Evolutionary conservation across 2,329 filamentous ascomycete species (phyloP).

Genomic region (Peltaster fructicola): DNA sequence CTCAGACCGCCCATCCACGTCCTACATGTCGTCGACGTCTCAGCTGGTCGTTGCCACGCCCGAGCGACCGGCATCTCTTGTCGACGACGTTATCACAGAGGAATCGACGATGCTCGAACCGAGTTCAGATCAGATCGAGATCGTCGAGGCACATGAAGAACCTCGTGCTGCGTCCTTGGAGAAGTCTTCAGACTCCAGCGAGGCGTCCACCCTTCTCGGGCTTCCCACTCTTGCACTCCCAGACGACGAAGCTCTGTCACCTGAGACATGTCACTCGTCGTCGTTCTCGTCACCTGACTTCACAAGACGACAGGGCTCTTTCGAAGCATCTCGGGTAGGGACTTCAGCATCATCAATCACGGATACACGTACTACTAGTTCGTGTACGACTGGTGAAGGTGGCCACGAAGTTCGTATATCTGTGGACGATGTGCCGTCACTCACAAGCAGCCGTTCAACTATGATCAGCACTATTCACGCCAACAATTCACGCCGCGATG

Average conservation of each 20-base stretch:
- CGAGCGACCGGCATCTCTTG: no score
- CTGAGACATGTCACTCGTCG: conserved; percentile 42
- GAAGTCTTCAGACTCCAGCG: conserved; percentile 33
- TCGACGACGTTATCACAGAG: no score
- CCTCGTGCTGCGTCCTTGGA: conserved; percentile 31
- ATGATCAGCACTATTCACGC: conserved; percentile 51
- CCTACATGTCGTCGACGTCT: conserved; percentile 3
- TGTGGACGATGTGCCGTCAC: conserved; percentile 54
- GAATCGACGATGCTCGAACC: conserved; percentile 21
- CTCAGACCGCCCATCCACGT: conserved; percentile 4
- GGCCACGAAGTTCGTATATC: conserved; percentile 56
- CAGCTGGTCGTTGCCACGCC: conserved; percentile 10
- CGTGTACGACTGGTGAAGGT: conserved; percentile 54
- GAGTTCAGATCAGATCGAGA: conserved; percentile 23
- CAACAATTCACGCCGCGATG: conserved; percentile 17
- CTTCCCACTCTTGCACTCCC: conserved; percentile 20
- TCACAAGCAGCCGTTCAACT: conserved; percentile 60
- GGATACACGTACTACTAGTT: conserved; percentile 54
- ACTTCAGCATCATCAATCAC: conserved; percentile 56
- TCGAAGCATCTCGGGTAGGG: conserved; percentile 55
- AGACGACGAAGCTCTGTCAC: conserved; percentile 39
- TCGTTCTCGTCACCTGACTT: conserved; percentile 46
- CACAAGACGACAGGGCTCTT: conserved; percentile 42
- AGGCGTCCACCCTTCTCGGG: conserved; percentile 19
- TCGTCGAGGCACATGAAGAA: conserved; percentile 30